Conservation (phyloP, 495 filamentous ascomycete genomes). For the Penicillium angulare region DNA sequence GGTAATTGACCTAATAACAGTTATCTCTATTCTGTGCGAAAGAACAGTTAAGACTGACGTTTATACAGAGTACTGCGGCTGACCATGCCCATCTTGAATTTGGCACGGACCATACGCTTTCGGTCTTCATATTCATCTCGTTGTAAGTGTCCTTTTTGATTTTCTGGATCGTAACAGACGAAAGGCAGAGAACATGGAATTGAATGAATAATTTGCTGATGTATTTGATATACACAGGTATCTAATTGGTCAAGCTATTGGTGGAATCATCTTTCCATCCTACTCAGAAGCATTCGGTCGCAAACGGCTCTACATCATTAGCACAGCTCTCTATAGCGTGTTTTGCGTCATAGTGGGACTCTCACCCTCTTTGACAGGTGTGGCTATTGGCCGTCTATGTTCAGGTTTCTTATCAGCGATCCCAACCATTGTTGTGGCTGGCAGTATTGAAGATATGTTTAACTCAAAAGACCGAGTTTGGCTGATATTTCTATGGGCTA, state of each 20-base stretch:
- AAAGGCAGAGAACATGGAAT: no score
- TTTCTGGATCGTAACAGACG: no score
- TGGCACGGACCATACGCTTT: conserved; percentile 13
- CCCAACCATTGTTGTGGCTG: conserved; percentile 41
- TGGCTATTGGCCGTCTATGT: conserved; percentile 35
- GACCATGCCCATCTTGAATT: conserved; percentile 20
- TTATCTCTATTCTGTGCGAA: neutral
- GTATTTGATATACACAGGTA: no score
- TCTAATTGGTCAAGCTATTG: conserved; percentile 44
- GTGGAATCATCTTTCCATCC: conserved; percentile 45
- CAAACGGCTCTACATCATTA: conserved; percentile 40
- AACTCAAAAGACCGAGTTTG: conserved; percentile 41
- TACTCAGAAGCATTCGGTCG: conserved; percentile 49
- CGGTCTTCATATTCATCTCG: conserved; percentile 28
- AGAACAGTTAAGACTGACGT: neutral
- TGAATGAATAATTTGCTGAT: no score
- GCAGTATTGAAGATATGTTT: conserved; percentile 53
- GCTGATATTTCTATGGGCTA: conserved; percentile 44
- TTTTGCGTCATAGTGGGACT: conserved; percentile 39
- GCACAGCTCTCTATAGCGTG: conserved; percentile 32
- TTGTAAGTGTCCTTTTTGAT: conserved; percentile 18
- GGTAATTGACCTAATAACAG: no score
- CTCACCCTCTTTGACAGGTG: conserved; percentile 24
- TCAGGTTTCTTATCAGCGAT: conserved; percentile 47
- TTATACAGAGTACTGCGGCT: conserved; percentile 18